Evolutionary conservation across 306 rosid species (phyloP), one percentile per base, ranked within the genome.

Genomic region (Fragaria ananassa): DNA sequence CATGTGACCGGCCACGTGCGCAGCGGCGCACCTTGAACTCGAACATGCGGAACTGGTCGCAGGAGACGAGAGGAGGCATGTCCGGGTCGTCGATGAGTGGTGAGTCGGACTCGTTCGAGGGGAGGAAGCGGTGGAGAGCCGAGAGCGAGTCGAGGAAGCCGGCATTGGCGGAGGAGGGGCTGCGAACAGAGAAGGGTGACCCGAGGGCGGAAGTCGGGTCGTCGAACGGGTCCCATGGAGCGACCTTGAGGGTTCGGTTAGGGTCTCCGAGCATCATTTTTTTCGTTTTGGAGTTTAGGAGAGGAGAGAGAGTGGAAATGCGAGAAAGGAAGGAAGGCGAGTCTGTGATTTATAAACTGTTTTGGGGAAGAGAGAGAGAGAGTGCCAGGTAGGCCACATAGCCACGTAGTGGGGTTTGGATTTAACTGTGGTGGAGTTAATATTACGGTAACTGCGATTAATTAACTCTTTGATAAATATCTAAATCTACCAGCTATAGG

Each of bases 31-130:
- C 82, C 84, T 93, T 93, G 79, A 89, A 93, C 68, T 93, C 92
- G 80, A 80, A 93, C 93, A 93, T 93, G 41, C 97, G 87, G 83
- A 93, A 93, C 50, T 93, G 87, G 31, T 91, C 97, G 5, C 90
- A 60, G 19, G 92, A 86, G 66, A 86, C 86, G 10, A 82, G 85
- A 31, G 81, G 84, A 31, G 81, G 68, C 21, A 77, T 45, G 78
- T 86, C 88, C n/a, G 80, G 64, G 8, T 86, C 89, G 44, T 79
- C 86, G 15, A 21, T 18, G 17, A 72, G 42, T 1, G 79, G 42
- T 3, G 79, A 72, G 69, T 85, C 89, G 9, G 83, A 79, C 23
- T 82, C 78, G 41, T 79, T 84, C 0, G 88, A 85, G 1, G 88
- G 86, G 1, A 83, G 86, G 76, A 63, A 85, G 49, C 83, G 86